Conservation (phyloP, 2,329 filamentous ascomycete species). For the Blastomyces silverae region DNA sequence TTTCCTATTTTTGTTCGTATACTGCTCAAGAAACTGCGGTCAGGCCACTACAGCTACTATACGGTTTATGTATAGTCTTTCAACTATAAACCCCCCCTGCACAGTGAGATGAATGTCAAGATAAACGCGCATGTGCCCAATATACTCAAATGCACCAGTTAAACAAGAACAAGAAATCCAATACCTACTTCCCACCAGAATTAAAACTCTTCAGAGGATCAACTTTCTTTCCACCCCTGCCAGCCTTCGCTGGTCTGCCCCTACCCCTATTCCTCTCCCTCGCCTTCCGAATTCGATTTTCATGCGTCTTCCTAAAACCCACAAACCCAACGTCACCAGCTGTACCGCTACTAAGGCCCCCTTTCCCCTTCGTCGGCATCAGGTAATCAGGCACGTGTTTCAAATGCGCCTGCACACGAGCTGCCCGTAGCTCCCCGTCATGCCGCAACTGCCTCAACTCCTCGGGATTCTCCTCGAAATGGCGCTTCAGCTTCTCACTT, state of each 20-base stretch:
- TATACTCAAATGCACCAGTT: neutral
- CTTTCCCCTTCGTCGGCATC: slow-evolving; percentile 68
- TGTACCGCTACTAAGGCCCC: slow-evolving; percentile 57
- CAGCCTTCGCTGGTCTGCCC: slow-evolving; percentile 45
- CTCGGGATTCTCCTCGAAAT: slow-evolving; percentile 94
- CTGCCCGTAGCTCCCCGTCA: slow-evolving; percentile 77
- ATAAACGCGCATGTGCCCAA: neutral
- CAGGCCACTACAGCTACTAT: neutral
- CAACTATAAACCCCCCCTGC: neutral
- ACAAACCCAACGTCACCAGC: slow-evolving; percentile 69
- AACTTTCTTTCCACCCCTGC: slow-evolving; percentile 54
- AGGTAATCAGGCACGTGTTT: slow-evolving; percentile 94
- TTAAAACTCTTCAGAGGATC: slow-evolving; percentile 91
- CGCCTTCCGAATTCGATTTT: slow-evolving; percentile 48
- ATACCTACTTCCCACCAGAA: slow-evolving; percentile 39
- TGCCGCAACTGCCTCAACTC: slow-evolving; percentile 83
- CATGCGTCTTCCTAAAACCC: slow-evolving; percentile 49
- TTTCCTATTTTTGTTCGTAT: neutral
- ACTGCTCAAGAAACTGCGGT: too few relatives aligned
- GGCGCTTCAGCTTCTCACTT: slow-evolving; percentile 85
- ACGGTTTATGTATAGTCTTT: neutral
- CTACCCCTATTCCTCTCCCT: slow-evolving; percentile 40
- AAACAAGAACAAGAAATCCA: neutral
- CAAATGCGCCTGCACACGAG: slow-evolving; percentile 78
- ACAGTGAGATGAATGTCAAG: neutral